phyloP scores from a whole-genome alignment of 805 yeast genomes.

The Danielia reshetovae region DNA sequence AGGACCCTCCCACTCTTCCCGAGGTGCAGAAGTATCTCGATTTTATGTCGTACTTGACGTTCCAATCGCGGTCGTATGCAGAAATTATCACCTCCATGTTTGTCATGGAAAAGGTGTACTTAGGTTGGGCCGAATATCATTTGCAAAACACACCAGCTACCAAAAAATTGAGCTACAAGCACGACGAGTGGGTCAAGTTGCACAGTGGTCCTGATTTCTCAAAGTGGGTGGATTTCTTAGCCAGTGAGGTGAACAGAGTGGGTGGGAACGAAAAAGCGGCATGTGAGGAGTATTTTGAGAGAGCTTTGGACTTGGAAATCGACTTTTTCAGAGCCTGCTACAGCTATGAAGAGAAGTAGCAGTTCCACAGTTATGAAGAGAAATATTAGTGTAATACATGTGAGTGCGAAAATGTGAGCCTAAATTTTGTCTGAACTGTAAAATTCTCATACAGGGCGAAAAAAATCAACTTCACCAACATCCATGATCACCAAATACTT shows the following conservation, averaged over 20 bases:
- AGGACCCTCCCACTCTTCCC: conserved; percentile 20
- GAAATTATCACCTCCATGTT: conserved; percentile 42
- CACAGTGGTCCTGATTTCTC: conserved; percentile 49
- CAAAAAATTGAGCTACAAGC: conserved; percentile 37
- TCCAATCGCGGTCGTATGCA: conserved; percentile 28
- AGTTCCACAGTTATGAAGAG: too few relatives aligned
- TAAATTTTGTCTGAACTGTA: too few relatives aligned
- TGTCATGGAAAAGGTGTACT: conserved; percentile 48
- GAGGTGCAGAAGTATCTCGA: conserved; percentile 37
- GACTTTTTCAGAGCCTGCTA: conserved; percentile 49
- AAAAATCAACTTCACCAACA: conserved; percentile 1
- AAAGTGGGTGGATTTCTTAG: conserved; percentile 46
- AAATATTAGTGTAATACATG: too few relatives aligned
- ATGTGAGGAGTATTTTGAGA: conserved; percentile 25
- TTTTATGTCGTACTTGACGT: conserved; percentile 27
- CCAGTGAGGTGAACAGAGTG: conserved; percentile 38
- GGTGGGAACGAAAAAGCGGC: conserved; percentile 21
- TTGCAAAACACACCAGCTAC: conserved; percentile 14
- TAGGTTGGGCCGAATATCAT: conserved; percentile 48
- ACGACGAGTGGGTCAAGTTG: conserved; percentile 49
- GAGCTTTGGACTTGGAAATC: conserved; percentile 37
- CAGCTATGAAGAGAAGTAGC: conserved; percentile 12
- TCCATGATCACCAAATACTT: conserved; percentile 93
- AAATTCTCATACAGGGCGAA: too few relatives aligned
- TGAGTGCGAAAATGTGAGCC: too few relatives aligned